Percentiles rank a stretch among this genome's conserved stretches.
Evolutionary conservation across 2,329 filamentous ascomycete genomes (phyloP).

Genomic region (Alternaria burnsii): DNA sequence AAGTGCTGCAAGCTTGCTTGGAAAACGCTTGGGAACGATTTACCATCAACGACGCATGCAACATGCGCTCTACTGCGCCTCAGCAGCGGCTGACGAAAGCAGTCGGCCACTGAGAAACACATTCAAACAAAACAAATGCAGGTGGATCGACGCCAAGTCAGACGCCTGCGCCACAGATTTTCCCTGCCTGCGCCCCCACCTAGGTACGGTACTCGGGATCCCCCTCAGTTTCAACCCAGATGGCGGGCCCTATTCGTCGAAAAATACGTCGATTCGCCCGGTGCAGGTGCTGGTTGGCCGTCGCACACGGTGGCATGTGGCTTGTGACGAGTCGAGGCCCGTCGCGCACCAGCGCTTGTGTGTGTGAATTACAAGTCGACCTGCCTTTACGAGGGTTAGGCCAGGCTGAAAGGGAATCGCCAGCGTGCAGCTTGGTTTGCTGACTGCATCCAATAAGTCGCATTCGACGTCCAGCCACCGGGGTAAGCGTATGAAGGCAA

Average conservation of each 20-base stretch:
- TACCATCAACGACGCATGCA: background rate
- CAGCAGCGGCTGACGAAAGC: background rate
- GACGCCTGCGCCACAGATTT: background rate
- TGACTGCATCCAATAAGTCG: constrained; percentile 10
- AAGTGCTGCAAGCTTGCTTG: constrained; percentile 23
- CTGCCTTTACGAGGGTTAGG: constrained; percentile 8
- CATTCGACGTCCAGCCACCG: background rate
- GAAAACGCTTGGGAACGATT: constrained; percentile 22
- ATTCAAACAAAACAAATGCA: background rate
- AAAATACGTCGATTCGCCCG: background rate
- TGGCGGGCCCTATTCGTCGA: background rate
- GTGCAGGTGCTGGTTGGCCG: background rate
- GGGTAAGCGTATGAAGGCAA: constrained; percentile 1
- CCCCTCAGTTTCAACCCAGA: background rate
- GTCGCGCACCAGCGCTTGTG: background rate
- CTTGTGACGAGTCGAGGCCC: background rate
- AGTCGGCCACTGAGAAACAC: background rate
- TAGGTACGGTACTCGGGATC: background rate
- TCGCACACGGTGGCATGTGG: background rate
- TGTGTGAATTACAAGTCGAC: constrained; percentile 3
- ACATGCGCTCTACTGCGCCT: background rate
- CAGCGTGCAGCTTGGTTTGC: constrained; percentile 11
- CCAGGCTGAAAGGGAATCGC: background rate
- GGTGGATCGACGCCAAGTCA: background rate
- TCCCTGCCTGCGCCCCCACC: background rate